Evolutionary conservation across 176 grass and related monocot species (phyloP).

Genomic region (Saccharum officinarum): DNA sequence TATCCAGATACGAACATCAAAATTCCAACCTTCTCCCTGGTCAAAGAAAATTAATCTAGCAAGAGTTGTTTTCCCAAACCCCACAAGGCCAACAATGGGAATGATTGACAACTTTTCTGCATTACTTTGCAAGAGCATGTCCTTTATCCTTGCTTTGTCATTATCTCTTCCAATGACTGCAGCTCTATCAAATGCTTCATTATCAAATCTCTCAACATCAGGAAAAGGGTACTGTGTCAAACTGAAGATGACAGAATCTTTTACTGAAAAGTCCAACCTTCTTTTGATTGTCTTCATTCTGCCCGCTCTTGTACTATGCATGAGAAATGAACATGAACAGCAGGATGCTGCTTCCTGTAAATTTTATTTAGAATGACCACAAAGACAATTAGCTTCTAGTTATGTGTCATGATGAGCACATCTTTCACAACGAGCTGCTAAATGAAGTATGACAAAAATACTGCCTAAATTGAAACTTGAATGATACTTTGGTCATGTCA

Average conservation of each 20-base stretch:
- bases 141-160: slow-evolving; percentile 34
- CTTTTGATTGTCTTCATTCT: slow-evolving; percentile 30
- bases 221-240: background rate
- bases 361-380: background rate
- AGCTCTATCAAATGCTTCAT: background rate
- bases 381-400: background rate
- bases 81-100: slow-evolving; percentile 45
- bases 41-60: slow-evolving; percentile 47
- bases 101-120: slow-evolving; percentile 20
- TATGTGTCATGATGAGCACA: background rate
- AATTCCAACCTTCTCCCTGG: slow-evolving; percentile 14
- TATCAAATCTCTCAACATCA: background rate
- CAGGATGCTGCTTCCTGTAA: slow-evolving; percentile 1
- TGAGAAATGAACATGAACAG: background rate
- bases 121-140: slow-evolving; percentile 5
- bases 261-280: slow-evolving; percentile 26
- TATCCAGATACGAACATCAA: slow-evolving; percentile 43
- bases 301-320: background rate
- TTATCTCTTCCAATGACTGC: slow-evolving; percentile 31
- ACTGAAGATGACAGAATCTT: slow-evolving; percentile 17
- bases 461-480: background rate
- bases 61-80: slow-evolving; percentile 50
- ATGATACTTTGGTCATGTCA: background rate
- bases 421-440: background rate
- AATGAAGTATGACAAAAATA: background rate